Evolutionary conservation across 345 rosid genomes (phyloP).

Genomic region (Murraya koenigii): DNA sequence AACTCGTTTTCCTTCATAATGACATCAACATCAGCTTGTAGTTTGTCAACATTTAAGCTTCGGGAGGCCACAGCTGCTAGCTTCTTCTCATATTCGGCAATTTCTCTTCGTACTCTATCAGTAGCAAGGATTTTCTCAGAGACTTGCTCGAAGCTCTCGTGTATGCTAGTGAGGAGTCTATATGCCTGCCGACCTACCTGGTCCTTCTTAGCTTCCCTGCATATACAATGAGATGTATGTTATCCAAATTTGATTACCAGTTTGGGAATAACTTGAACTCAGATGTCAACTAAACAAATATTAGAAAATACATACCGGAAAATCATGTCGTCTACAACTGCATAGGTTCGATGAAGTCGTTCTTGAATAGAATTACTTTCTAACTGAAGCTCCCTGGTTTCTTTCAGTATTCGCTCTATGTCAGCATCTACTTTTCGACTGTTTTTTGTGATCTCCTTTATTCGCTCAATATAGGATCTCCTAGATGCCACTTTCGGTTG

Average conservation of each 20-base stretch:
- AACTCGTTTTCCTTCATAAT: slow-evolving; percentile 55
- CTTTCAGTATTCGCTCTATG: slow-evolving; percentile 64
- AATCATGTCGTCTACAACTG: slow-evolving; percentile 74
- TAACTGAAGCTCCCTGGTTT: slow-evolving; percentile 78
- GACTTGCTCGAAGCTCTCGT: slow-evolving; percentile 70
- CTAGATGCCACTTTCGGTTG: slow-evolving; percentile 54
- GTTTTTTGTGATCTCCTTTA: slow-evolving; percentile 81
- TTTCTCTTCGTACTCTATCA: slow-evolving; percentile 66
- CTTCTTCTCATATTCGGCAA: slow-evolving; percentile 70
- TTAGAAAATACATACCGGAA: slow-evolving; percentile 44
- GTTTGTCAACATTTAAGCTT: slow-evolving; percentile 48
- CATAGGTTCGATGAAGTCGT: slow-evolving; percentile 77
- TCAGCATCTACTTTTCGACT: slow-evolving; percentile 80
- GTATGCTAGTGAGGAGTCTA: slow-evolving; percentile 66
- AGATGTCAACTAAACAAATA: background rate
- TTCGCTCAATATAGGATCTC: slow-evolving; percentile 55
- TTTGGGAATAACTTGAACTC: background rate
- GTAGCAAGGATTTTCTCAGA: slow-evolving; percentile 58
- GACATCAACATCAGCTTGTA: slow-evolving; percentile 61
- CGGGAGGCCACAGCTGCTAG: slow-evolving; percentile 51
- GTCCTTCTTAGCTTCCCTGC: slow-evolving; percentile 83
- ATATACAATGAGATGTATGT: background rate
- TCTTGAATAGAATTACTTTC: slow-evolving; percentile 86
- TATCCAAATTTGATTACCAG: background rate
- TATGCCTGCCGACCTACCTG: slow-evolving; percentile 60